Base-by-base conservation (phyloP, 2,329 filamentous ascomycete genomes). In the Epichloe glyceriae region DNA sequence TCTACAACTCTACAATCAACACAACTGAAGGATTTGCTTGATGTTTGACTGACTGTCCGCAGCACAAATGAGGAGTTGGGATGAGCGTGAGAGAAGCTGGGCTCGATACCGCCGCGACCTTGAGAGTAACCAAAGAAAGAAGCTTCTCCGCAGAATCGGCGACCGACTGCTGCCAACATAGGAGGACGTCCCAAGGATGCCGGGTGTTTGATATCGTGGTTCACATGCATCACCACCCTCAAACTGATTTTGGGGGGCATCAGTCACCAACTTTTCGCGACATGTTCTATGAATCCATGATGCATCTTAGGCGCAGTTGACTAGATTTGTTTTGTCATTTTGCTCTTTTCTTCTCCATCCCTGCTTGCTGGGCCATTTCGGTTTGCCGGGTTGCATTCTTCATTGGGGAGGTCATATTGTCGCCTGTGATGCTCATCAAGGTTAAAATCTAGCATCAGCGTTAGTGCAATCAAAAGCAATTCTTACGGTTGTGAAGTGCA, bases 21-120 rank as follows among this genome's bases (percentile, higher is more conserved):
- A 30, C 26, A 10, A 30, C 26, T 39, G 19, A 35, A 19, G n/a
- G 3, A 19, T 15, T 5, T 15, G 3, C 2, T 20, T 17, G 15
- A 47, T 51, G 34, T 52, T 22, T 37, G 14, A n/a, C 38, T 46
- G 19, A 37, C 35, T 40, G 19, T 14, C n/a, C 2, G 41, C 43
- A 79, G 76, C 67, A 22, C 74, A 77, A 54, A 75, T 76, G 67
- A 71, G 65, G 53, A 69, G 71, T 53, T 68, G 67, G 56, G 74
- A 78, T 35, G 70, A 73, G 49, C 73, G 74, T n/a, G 70, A 76
- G 55, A 68, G 67, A 53, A 71, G 65, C 62, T 76, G 69, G 73
- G 67, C 63, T 47, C 63, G 64, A 46, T 67, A 70, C 56, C 68
- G 73, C 38, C 63, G 64, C 8, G 67, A 69, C 26, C 53, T 66